phyloP scores from a whole-genome alignment of 163 green algal genomes.

The Trebouxia gelatinosa region DNA sequence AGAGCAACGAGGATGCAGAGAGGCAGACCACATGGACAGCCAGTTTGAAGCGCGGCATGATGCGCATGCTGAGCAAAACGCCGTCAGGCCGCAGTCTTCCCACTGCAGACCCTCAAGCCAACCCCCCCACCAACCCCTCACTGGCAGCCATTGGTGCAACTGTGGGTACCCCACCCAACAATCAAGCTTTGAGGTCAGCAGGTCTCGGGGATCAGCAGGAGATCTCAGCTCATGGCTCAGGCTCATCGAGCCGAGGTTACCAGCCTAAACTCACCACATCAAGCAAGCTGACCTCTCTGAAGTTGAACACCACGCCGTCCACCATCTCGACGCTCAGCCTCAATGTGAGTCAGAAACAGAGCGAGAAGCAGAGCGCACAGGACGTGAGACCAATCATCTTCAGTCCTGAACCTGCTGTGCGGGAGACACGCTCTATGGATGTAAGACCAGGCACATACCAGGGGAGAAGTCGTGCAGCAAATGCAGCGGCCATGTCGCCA shows the following conservation, averaged over 20 bases:
- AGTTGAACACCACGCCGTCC: no score
- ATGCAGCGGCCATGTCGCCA: not conserved
- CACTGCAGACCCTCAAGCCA: not conserved
- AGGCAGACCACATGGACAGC: conserved; percentile 1
- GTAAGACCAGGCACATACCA: no score
- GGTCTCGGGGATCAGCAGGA: not conserved
- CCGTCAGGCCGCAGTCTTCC: not conserved
- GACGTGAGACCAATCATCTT: not conserved
- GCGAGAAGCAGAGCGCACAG: not conserved
- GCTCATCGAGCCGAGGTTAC: no score
- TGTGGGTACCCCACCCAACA: not conserved
- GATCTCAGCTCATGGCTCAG: no score
- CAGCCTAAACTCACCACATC: no score
- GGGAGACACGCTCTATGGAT: no score
- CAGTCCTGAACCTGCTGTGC: no score
- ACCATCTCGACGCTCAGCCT: not conserved
- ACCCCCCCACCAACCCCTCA: no score
- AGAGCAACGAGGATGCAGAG: not conserved
- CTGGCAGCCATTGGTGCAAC: not conserved
- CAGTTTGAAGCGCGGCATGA: conserved; percentile 3
- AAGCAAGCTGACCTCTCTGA: no score
- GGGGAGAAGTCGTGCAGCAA: not conserved
- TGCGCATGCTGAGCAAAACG: conserved; percentile 1
- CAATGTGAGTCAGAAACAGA: not conserved
- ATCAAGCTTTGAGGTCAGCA: not conserved